phyloP scores from a whole-genome alignment of 345 rosid species.

The Camelina laxa region DNA sequence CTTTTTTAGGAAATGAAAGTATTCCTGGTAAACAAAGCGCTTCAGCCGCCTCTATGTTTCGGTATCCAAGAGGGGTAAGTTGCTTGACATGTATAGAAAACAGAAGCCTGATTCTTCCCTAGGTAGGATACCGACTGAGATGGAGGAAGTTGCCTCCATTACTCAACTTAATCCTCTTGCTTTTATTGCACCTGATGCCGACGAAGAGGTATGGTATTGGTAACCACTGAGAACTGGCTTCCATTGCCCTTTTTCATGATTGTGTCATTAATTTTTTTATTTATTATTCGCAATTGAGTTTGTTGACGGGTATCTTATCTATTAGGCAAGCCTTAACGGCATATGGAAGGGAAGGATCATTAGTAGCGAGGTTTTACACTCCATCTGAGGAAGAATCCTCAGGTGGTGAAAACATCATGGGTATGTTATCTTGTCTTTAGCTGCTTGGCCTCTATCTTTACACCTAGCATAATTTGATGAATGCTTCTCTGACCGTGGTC shows the following conservation, averaged over 20 bases:
- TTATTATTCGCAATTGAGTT: conserved; percentile 35
- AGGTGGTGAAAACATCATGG: conserved; percentile 44
- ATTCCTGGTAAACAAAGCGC: conserved; percentile 39
- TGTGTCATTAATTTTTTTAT: background rate
- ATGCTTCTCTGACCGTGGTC: conserved; percentile 28
- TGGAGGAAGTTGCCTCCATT: conserved; percentile 58
- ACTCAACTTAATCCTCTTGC: conserved; percentile 74
- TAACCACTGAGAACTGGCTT: background rate
- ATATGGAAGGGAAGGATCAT: conserved; percentile 78
- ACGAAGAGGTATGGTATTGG: conserved; percentile 81
- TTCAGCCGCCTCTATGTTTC: conserved; percentile 44
- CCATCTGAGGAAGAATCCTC: conserved; percentile 50
- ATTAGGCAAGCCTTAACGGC: conserved; percentile 60
- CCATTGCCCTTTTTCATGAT: background rate
- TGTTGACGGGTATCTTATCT: conserved; percentile 15
- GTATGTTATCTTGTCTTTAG: conserved; percentile 41
- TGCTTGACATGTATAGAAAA: conserved; percentile 48
- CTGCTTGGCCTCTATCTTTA: conserved; percentile 18
- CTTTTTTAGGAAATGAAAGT: conserved; percentile 26
- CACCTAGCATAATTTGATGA: background rate
- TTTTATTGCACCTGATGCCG: conserved; percentile 72
- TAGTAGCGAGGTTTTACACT: conserved; percentile 60
- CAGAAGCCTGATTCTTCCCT: conserved; percentile 39
- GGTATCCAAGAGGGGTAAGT: conserved; percentile 81
- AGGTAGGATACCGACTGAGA: conserved; percentile 52